phyloP scores from a whole-genome alignment of 139 green algal genomes.

The Edaphochlamys debaryana region DNA sequence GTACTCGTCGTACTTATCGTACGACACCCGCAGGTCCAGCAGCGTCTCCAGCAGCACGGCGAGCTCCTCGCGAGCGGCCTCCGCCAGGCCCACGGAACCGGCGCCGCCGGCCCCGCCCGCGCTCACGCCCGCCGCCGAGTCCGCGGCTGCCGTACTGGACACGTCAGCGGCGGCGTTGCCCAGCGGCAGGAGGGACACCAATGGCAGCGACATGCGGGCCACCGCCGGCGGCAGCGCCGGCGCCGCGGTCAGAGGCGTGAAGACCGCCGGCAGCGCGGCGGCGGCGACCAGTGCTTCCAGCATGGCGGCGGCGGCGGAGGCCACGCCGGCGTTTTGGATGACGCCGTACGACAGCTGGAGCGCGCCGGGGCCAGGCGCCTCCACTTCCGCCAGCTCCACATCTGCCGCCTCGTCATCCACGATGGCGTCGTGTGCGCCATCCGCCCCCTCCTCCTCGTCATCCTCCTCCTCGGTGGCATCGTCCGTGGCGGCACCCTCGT shows the following conservation, averaged over 20 bases:
- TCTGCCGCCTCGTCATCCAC: neutral
- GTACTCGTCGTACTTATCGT: slow-evolving; percentile 12
- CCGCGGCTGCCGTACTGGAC: too few species aligned
- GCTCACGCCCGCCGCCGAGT: too few species aligned
- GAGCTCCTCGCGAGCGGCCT: slow-evolving; percentile 51
- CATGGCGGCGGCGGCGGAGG: neutral
- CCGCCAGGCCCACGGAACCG: too few species aligned
- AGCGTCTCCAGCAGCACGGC: slow-evolving; percentile 67
- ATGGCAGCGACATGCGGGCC: slow-evolving; percentile 31
- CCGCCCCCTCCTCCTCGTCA: neutral
- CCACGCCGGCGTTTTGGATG: neutral
- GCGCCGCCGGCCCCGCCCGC: neutral
- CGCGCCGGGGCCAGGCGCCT: neutral
- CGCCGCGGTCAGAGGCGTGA: slow-evolving; percentile 7
- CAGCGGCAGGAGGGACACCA: slow-evolving; percentile 24
- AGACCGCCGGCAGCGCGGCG: slow-evolving; percentile 4
- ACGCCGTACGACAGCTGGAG: slow-evolving; percentile 19
- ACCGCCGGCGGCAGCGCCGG: slow-evolving; percentile 43
- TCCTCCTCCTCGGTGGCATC: neutral
- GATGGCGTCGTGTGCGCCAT: neutral
- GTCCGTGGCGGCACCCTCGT: neutral
- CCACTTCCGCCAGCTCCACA: neutral
- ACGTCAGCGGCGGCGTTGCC: neutral
- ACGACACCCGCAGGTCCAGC: slow-evolving; percentile 59
- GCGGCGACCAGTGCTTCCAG: neutral